Conservation (phyloP, 2,329 filamentous ascomycete genomes). For the Arthrobotrys entomopaga region DNA sequence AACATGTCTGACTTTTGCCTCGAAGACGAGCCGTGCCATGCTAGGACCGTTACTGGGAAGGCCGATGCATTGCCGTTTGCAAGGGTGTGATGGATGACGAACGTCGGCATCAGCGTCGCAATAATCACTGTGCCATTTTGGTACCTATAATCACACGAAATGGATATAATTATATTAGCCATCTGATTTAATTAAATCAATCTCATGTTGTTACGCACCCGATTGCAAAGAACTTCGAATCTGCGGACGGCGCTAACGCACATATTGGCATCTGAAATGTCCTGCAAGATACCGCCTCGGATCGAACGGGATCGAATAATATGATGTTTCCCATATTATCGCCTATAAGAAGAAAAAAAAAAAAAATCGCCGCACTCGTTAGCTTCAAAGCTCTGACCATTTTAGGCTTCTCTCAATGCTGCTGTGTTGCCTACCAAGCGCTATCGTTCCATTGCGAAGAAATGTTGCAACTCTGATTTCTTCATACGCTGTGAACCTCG, state of each 20-base stretch:
- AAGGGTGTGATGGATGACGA: conserved; percentile 92
- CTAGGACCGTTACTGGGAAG: conserved; percentile 84
- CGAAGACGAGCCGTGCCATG: conserved; percentile 96
- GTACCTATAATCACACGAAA: conserved; percentile 70
- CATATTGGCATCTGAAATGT: conserved; percentile 96
- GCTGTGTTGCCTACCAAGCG: conserved; percentile 77
- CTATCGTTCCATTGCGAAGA: conserved; percentile 97
- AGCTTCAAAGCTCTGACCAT: conserved; percentile 15
- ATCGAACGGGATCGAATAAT: conserved; percentile 90
- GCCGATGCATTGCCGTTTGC: conserved; percentile 81
- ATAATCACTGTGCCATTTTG: conserved; percentile 94
- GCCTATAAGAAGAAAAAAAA: no score
- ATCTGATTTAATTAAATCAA: conserved; percentile 1
- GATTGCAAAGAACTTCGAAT: conserved; percentile 95
- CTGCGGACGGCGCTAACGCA: conserved; percentile 85
- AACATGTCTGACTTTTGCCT: conserved; percentile 98
- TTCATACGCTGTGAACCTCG: conserved; percentile 92
- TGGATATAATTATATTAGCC: background rate
- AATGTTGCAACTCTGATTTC: conserved; percentile 84
- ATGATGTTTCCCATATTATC: conserved; percentile 93
- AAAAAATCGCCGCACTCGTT: conserved; percentile 57
- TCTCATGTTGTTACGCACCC: conserved; percentile 70
- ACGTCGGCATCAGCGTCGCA: conserved; percentile 86
- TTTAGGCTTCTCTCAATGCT: conserved; percentile 10
- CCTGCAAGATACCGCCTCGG: conserved; percentile 87